phyloP scores from a whole-genome alignment of 768 basidiomycete genomes.

The Panus rudis region DNA sequence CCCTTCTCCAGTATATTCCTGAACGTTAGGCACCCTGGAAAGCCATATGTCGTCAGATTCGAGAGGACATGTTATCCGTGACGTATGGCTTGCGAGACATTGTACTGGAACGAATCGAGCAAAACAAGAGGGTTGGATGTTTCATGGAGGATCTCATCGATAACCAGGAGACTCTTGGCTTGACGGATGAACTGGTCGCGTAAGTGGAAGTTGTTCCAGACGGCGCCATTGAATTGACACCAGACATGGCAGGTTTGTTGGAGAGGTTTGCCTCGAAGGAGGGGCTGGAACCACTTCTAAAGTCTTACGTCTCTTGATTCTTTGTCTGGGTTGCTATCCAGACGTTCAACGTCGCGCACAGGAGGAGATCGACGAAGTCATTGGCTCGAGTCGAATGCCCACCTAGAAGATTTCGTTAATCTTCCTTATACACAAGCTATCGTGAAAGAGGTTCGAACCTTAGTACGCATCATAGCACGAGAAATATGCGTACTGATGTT shows the following conservation, averaged over 20 bases:
- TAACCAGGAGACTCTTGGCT: constrained; percentile 17
- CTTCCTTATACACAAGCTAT: constrained; percentile 10
- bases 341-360: constrained; percentile 22
- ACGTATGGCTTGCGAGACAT: constrained; percentile 3
- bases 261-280: too few species aligned
- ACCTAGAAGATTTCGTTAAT: constrained; percentile 2
- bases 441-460: constrained; percentile 14
- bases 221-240: too few species aligned
- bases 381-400: constrained; percentile 18
- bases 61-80: constrained; percentile 10
- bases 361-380: constrained; percentile 24
- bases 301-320: constrained; percentile 13
- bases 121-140: constrained; percentile 21
- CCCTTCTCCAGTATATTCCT: constrained; percentile 26
- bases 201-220: too few species aligned
- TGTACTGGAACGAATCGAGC: constrained; percentile 16
- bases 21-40: constrained; percentile 32
- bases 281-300: constrained; percentile 24
- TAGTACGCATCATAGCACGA: too few species aligned
- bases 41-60: constrained; percentile 14
- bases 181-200: constrained; percentile 20
- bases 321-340: constrained; percentile 22
- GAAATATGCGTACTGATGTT: too few species aligned
- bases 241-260: too few species aligned
- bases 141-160: constrained; percentile 28